Conservation (phyloP, 345 rosid species). For the Erodium maritimum region DNA sequence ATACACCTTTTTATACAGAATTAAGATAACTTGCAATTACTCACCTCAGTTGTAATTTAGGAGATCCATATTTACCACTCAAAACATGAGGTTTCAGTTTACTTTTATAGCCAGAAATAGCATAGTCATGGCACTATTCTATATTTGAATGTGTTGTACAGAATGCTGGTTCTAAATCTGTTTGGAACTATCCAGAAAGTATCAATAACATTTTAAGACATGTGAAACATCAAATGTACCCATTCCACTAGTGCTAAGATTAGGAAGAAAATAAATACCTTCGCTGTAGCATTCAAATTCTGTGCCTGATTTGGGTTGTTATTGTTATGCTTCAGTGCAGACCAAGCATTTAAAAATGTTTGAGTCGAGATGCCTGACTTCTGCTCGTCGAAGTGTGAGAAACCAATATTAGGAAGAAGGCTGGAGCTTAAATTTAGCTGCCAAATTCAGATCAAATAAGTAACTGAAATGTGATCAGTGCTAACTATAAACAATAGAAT, state of each 20-base stretch:
- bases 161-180: not conserved
- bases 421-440: slow-evolving; percentile 58
- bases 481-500: not conserved
- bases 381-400: slow-evolving; percentile 30
- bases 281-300: slow-evolving; percentile 22
- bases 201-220: not conserved
- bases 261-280: slow-evolving; percentile 28
- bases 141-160: too few species aligned
- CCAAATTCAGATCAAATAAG: slow-evolving; percentile 10
- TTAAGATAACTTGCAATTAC: too few species aligned
- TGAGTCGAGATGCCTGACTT: slow-evolving; percentile 29
- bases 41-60: too few species aligned
- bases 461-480: slow-evolving; percentile 5
- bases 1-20: too few species aligned
- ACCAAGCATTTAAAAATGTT: slow-evolving; percentile 23
- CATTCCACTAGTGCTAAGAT: slow-evolving; percentile 2
- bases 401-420: slow-evolving; percentile 36
- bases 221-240: not conserved
- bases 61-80: too few species aligned
- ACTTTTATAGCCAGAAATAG: too few species aligned
- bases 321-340: slow-evolving; percentile 22
- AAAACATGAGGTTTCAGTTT: not conserved
- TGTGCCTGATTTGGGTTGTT: slow-evolving; percentile 19
- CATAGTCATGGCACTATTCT: too few species aligned
- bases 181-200: not conserved